These are phyloP conservation scores for Fusarium camptoceras DNA, from an alignment of 2,329 filamentous ascomycete genomes.

Conservation along the genomic window DNA sequence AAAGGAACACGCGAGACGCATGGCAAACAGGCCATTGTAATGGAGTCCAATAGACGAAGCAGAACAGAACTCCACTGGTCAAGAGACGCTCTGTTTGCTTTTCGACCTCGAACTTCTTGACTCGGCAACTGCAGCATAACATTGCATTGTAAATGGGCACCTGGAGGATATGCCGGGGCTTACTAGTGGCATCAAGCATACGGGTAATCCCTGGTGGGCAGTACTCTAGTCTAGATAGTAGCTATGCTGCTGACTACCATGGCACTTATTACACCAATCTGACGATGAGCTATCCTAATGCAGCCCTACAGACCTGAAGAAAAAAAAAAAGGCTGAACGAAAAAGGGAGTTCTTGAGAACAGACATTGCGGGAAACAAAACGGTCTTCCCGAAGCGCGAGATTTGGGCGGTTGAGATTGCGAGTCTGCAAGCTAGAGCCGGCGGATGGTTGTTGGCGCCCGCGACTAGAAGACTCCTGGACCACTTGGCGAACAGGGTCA, in stretches of 20 bases:
- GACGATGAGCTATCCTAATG: not conserved
- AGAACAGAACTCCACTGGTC: conserved; percentile 9
- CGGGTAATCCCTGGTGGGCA: not conserved
- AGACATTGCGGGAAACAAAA: conserved; percentile 18
- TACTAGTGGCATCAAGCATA: not conserved
- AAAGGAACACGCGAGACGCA: not conserved
- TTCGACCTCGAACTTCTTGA: not conserved
- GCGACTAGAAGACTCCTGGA: not conserved
- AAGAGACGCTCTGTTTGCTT: not conserved
- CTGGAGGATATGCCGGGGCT: conserved; percentile 1
- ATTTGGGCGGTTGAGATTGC: not conserved
- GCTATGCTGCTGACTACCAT: too few species aligned
- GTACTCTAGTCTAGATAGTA: too few species aligned
- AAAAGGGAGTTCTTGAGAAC: not conserved
- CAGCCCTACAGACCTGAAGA: not conserved
- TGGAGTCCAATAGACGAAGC: not conserved
- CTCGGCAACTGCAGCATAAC: not conserved
- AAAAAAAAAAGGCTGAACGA: not conserved
- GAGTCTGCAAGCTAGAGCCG: conserved; percentile 2
- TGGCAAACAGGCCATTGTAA: not conserved
- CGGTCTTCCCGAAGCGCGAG: conserved; percentile 6
- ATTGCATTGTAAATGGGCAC: not conserved
- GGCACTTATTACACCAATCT: not conserved
- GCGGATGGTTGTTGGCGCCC: not conserved
- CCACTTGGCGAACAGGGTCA: not conserved